phyloP scores from a whole-genome alignment of 2,329 filamentous ascomycete genomes.

The Fonsecaea pugnacius region DNA sequence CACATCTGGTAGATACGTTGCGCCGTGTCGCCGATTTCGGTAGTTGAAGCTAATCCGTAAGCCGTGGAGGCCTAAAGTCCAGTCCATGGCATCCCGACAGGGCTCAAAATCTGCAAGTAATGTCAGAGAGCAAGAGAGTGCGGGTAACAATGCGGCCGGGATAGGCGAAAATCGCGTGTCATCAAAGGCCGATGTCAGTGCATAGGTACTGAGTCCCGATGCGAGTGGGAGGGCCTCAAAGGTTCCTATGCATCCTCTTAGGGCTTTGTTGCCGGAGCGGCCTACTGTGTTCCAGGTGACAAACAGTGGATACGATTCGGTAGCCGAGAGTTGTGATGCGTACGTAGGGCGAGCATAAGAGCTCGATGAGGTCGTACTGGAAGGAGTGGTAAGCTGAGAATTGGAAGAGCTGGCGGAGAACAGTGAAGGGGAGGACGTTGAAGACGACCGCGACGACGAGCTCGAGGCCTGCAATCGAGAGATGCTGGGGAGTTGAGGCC shows the following conservation, averaged over 20 bases:
- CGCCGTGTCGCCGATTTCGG: conserved; percentile 67
- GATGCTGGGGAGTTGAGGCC: conserved; percentile 39
- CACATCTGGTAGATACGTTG: conserved; percentile 92
- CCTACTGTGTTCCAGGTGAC: conserved; percentile 89
- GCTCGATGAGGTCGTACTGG: conserved; percentile 55
- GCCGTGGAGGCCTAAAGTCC: conserved; percentile 84
- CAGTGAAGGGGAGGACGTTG: conserved; percentile 46
- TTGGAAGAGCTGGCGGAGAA: conserved; percentile 53
- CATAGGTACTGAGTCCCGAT: conserved; percentile 75
- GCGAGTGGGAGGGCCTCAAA: conserved; percentile 79
- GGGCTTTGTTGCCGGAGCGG: conserved; percentile 63
- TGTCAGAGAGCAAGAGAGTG: conserved; percentile 67
- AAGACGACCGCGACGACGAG: conserved; percentile 41
- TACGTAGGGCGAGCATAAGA: conserved; percentile 51
- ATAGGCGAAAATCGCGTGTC: conserved; percentile 67
- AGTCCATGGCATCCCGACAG: conserved; percentile 74
- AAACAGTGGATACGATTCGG: conserved; percentile 73
- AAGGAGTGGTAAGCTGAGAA: conserved; percentile 46
- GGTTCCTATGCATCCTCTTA: conserved; percentile 95
- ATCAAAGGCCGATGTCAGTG: conserved; percentile 75
- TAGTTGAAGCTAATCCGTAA: conserved; percentile 83
- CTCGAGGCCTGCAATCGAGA: conserved; percentile 37
- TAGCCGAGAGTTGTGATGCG: conserved; percentile 40
- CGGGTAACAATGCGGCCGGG: conserved; percentile 52
- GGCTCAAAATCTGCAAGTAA: conserved; percentile 85